Conservation (phyloP, 371 early-diverging fungal genomes). For the Phascolomyces articulosus region DNA sequence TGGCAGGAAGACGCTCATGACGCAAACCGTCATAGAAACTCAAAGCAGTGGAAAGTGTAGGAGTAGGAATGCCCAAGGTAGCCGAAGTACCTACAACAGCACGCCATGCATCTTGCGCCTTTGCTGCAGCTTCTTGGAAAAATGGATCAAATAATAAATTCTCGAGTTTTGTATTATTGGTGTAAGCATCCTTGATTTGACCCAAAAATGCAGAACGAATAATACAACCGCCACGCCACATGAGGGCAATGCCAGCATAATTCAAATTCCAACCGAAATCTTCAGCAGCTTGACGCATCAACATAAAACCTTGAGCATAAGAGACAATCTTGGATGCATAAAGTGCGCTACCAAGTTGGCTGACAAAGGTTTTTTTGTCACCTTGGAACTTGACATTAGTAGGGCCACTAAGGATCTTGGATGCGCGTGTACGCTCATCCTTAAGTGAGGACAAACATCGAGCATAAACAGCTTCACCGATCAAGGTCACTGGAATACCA, state of each 20-base stretch:
- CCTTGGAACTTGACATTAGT: slow-evolving; percentile 65
- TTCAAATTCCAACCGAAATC: slow-evolving; percentile 95
- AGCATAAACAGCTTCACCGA: slow-evolving; percentile 98
- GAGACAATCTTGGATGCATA: slow-evolving; percentile 98
- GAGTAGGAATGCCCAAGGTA: slow-evolving; percentile 89
- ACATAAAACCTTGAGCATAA: slow-evolving; percentile 99
- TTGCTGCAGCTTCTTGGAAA: slow-evolving; percentile 88
- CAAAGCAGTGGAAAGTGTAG: slow-evolving; percentile 92
- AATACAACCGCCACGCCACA: slow-evolving; percentile 99
- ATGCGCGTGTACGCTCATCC: slow-evolving; percentile 90
- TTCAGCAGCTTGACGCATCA: slow-evolving; percentile 95
- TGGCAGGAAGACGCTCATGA: slow-evolving; percentile 88
- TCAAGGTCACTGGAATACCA: slow-evolving; percentile 94
- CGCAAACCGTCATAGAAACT: slow-evolving; percentile 98
- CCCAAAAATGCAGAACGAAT: slow-evolving; percentile 95
- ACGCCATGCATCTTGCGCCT: slow-evolving; percentile 90
- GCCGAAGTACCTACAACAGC: slow-evolving; percentile 84
- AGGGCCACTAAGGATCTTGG: slow-evolving; percentile 84
- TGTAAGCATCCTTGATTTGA: slow-evolving; percentile 94
- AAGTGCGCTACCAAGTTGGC: slow-evolving; percentile 90
- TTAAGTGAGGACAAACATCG: slow-evolving; percentile 96
- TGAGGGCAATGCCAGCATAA: slow-evolving; percentile 94
- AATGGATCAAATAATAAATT: slow-evolving; percentile 93
- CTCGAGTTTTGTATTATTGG: slow-evolving; percentile 81
- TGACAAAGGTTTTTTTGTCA: slow-evolving; percentile 83